Evolutionary conservation across 257 asterid species (phyloP), one percentile per base, ranked within the genome.

Genomic region (Agastache rugosa): DNA sequence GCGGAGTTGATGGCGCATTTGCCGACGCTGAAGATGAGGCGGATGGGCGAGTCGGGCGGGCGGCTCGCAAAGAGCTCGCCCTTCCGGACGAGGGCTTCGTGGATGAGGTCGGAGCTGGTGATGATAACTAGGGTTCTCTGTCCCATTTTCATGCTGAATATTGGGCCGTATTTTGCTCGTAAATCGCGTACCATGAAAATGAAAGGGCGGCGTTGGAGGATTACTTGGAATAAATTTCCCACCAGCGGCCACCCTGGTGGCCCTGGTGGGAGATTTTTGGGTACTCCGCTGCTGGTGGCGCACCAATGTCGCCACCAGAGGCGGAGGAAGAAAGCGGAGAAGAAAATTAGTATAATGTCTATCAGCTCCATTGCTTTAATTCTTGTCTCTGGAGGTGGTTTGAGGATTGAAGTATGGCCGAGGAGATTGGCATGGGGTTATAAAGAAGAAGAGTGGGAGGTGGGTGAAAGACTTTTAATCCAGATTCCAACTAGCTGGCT

Each of bases 211-310:
- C 96, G 86, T 35, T 92, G 91, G 87, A 94, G 92, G 78, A 94
- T 79, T 14, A 92, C 89, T 58, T 94, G 97, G 82, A 92, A 87
- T 0, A 94, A 69, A 70, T 94, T 94, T 2, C 99, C 99, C 1
- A 94, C 97, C 1, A 94, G 17, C 16, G 99, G 99, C 99, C 99
- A 94, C n/a, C 97, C 97, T 0, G 88, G 93, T 11, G 97, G 99
- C 50, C 99, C 97, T 0, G 99, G 97, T 5, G 99, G 99, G 69
- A 92, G 93, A 77, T 89, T 90, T 63, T 70, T 87, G 0, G 73
- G 22, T 1, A 83, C 89, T 0, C 83, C 79, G 29, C 85, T 79
- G 16, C 85, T 76, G 67, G 76, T 65, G 73, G 75, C 56, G 0
- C 91, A 83, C 75, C 93, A 88, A 80, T 81, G 63, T 3, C 90